phyloP scores from a whole-genome alignment of 208 protist genomes.

The Acanthamoeba royreba region DNA sequence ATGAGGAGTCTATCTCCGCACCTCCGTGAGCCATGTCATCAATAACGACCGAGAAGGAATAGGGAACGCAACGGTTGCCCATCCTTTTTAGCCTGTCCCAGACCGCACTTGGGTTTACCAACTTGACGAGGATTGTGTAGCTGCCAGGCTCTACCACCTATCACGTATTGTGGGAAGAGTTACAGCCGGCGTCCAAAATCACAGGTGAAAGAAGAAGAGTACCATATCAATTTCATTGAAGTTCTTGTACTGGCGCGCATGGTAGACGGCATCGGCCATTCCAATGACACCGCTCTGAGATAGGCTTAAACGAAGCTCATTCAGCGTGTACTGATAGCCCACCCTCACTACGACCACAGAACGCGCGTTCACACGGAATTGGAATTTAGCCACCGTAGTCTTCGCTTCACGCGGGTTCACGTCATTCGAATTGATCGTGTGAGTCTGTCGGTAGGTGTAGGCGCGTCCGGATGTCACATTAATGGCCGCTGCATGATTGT shows the following conservation, averaged over 20 bases:
- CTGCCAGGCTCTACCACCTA: neutral
- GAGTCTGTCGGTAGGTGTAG: neutral
- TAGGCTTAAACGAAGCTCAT: neutral
- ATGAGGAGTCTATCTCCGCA: neutral
- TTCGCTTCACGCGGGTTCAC: neutral
- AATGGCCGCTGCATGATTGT: neutral
- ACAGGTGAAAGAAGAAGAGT: neutral
- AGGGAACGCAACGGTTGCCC: slow-evolving; percentile 16
- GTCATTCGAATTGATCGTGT: neutral
- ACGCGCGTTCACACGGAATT: neutral
- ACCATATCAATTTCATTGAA: slow-evolving; percentile 1
- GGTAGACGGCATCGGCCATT: neutral
- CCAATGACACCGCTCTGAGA: neutral
- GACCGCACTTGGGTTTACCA: neutral
- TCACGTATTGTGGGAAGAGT: too few species aligned
- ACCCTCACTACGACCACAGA: neutral
- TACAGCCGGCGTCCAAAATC: too few species aligned
- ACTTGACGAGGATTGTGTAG: neutral
- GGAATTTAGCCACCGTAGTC: neutral
- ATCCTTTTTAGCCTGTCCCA: neutral
- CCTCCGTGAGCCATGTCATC: neutral
- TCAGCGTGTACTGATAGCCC: slow-evolving; percentile 2
- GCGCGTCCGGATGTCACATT: neutral
- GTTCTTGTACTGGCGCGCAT: slow-evolving; percentile 6
- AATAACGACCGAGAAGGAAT: neutral